Evolutionary conservation across 2,329 filamentous ascomycete species (phyloP).

Genomic region (Aspergillus melleus): DNA sequence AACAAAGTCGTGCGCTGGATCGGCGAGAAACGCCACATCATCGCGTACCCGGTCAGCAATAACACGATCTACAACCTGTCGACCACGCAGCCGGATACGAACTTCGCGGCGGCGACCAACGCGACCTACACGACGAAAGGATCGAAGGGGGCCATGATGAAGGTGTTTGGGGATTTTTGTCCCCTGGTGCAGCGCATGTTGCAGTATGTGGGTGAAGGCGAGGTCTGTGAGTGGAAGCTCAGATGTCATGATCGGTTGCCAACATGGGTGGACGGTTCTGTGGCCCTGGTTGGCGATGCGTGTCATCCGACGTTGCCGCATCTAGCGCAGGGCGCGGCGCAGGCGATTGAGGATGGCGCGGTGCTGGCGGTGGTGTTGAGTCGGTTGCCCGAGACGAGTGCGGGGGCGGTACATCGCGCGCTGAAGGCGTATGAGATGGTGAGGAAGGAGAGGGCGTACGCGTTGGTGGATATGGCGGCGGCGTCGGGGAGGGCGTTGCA

Average conservation of each 20-base stretch:
- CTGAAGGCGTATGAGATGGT: slow-evolving; percentile 58
- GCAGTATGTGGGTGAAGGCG: slow-evolving; percentile 62
- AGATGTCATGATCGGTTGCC: slow-evolving; percentile 62
- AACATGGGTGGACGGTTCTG: slow-evolving; percentile 58
- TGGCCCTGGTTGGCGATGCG: slow-evolving; percentile 59
- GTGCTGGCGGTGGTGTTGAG: slow-evolving; percentile 55
- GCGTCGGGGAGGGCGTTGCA: slow-evolving; percentile 56
- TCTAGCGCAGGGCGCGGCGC: slow-evolving; percentile 64
- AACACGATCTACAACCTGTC: slow-evolving; percentile 68
- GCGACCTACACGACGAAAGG: slow-evolving; percentile 65
- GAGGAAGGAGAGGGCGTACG: slow-evolving; percentile 57
- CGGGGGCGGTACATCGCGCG: slow-evolving; percentile 52
- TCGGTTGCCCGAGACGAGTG: slow-evolving; percentile 48
- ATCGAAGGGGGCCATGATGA: slow-evolving; percentile 60
- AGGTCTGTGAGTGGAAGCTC: slow-evolving; percentile 67
- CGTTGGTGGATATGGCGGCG: slow-evolving; percentile 57
- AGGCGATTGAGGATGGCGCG: slow-evolving; percentile 64
- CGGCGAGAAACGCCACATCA: slow-evolving; percentile 65
- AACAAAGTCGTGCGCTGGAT: slow-evolving; percentile 64
- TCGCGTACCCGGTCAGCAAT: slow-evolving; percentile 64
- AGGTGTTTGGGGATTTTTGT: slow-evolving; percentile 61
- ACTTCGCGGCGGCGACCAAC: slow-evolving; percentile 59
- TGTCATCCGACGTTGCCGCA: slow-evolving; percentile 66
- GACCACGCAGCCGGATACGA: slow-evolving; percentile 60
- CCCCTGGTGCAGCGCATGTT: slow-evolving; percentile 62